These are phyloP conservation scores for Cercospora sp. DNA, from an alignment of 2,329 filamentous ascomycete species.

Conservation along the genomic window DNA sequence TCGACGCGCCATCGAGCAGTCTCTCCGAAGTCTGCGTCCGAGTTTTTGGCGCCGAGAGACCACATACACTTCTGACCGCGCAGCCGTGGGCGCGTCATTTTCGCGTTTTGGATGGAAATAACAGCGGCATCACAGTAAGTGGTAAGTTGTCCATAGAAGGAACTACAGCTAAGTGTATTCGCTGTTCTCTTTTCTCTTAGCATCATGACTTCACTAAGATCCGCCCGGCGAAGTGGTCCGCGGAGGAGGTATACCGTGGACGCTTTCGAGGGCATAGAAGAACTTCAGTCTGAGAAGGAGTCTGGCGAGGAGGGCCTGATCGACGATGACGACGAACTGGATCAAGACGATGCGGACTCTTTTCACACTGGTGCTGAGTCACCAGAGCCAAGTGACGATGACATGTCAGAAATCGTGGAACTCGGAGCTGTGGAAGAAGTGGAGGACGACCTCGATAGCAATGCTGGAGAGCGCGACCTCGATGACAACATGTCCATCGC, in stretches of 20 bases:
- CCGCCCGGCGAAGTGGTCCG: slow-evolving; percentile 26
- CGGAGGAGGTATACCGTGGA: slow-evolving; percentile 39
- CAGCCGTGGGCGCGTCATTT: slow-evolving; percentile 4
- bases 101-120: slow-evolving; percentile 8
- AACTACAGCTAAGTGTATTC: slow-evolving; percentile 17
- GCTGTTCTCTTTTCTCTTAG: neutral
- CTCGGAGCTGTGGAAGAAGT: slow-evolving; percentile 30
- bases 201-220: slow-evolving; percentile 26
- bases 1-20: neutral
- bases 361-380: slow-evolving; percentile 35
- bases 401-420: slow-evolving; percentile 39
- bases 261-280: slow-evolving; percentile 39
- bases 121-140: slow-evolving; percentile 9
- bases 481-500: slow-evolving; percentile 34
- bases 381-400: slow-evolving; percentile 32
- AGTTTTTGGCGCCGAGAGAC: neutral
- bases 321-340: slow-evolving; percentile 21
- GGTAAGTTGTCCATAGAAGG: neutral
- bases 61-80: neutral
- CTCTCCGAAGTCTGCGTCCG: neutral
- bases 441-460: slow-evolving; percentile 34
- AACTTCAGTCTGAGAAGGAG: slow-evolving; percentile 23
- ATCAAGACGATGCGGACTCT: slow-evolving; percentile 34
- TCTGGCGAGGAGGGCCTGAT: slow-evolving; percentile 15
- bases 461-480: slow-evolving; percentile 42